Percentiles rank a stretch among this genome's conserved stretches.
These are phyloP conservation scores for Ustilago bromivora DNA, from an alignment of 1,284 basidiomycete species.

Conservation along the genomic window DNA sequence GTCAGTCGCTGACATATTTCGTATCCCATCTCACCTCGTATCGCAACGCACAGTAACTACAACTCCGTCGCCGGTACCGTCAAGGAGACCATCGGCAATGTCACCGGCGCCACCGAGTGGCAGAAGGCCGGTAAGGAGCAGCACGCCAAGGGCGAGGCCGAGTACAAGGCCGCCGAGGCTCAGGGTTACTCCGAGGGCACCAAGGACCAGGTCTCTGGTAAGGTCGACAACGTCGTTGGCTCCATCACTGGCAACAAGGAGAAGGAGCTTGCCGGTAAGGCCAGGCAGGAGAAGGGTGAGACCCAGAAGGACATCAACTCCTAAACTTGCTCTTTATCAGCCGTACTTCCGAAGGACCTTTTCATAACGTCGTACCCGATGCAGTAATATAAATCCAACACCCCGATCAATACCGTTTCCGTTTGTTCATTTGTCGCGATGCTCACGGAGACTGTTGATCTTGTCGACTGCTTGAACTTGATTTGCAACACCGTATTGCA, in stretches of 20 bases:
- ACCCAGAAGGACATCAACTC: constrained; percentile 58
- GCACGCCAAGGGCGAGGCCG: constrained; percentile 61
- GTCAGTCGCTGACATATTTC: neutral
- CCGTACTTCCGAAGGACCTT: neutral
- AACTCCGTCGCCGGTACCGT: constrained; percentile 55
- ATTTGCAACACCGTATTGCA: too few relatives aligned
- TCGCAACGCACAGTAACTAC: constrained; percentile 34
- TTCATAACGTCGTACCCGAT: constrained; percentile 15
- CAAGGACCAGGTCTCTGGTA: constrained; percentile 62
- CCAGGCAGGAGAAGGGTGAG: constrained; percentile 55
- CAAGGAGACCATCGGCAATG: constrained; percentile 60
- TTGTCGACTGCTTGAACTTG: too few relatives aligned
- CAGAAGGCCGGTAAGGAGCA: constrained; percentile 59
- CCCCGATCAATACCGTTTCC: constrained; percentile 13
- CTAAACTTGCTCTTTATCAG: constrained; percentile 14
- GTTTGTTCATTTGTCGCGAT: neutral
- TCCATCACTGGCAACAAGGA: constrained; percentile 60
- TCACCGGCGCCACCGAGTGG: constrained; percentile 54
- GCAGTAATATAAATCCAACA: constrained; percentile 29
- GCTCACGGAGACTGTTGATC: too few relatives aligned
- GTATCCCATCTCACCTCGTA: neutral
- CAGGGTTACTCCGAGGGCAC: constrained; percentile 63
- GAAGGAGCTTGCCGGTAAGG: constrained; percentile 57
- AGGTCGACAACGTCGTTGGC: constrained; percentile 58
- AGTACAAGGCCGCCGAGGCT: constrained; percentile 61